Evolutionary conservation across 2,329 filamentous ascomycete genomes (phyloP).

Genomic region (Ascocoryne sarcoides): DNA sequence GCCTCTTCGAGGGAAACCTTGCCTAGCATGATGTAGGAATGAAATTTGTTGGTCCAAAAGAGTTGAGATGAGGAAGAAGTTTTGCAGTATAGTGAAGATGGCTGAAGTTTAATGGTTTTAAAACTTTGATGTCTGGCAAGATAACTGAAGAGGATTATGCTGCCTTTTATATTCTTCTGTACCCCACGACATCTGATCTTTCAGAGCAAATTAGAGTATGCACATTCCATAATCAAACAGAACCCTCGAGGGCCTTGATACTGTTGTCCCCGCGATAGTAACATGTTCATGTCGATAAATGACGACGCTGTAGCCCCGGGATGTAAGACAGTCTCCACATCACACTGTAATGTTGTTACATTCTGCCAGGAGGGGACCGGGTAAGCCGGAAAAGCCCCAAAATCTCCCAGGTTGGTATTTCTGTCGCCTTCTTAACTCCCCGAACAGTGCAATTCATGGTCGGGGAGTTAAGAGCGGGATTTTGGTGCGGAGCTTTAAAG

Average conservation of each 20-base stretch:
- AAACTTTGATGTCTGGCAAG: background rate
- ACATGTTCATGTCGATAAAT: too few species aligned
- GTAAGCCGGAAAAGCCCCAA: background rate
- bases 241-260: too few species aligned
- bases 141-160: background rate
- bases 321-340: too few species aligned
- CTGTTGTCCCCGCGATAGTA: too few species aligned
- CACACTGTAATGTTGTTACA: too few species aligned
- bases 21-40: slow-evolving; percentile 1
- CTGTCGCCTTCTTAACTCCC: background rate
- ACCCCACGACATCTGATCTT: too few species aligned
- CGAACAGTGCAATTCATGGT: background rate
- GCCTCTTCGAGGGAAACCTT: slow-evolving; percentile 4
- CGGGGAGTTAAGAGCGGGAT: background rate
- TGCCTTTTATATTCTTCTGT: background rate
- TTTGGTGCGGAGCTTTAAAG: background rate
- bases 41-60: background rate
- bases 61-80: background rate
- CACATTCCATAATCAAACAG: too few species aligned
- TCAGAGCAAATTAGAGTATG: too few species aligned
- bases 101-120: background rate
- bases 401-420: background rate
- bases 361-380: background rate
- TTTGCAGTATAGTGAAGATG: background rate
- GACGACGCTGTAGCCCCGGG: too few species aligned